phyloP scores from a whole-genome alignment of 257 asterid genomes.

The Solanum tarijense region DNA sequence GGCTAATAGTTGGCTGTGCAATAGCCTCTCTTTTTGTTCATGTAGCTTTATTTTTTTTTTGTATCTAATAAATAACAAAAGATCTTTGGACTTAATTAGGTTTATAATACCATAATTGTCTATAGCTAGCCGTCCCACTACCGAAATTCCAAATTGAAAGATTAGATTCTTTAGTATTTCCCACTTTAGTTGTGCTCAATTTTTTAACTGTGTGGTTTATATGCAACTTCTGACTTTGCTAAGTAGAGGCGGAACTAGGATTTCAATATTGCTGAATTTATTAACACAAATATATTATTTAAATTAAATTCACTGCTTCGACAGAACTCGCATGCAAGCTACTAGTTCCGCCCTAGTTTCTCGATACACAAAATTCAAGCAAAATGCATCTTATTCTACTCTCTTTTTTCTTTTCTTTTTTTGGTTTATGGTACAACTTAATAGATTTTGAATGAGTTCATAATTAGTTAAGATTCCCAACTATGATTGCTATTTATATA shows the following conservation, averaged over 20 bases:
- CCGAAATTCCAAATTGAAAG: neutral
- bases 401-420: neutral
- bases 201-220: constrained; percentile 25
- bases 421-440: constrained; percentile 5
- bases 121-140: constrained; percentile 10
- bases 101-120: constrained; percentile 1
- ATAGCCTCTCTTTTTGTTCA: constrained; percentile 16
- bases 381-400: constrained; percentile 22
- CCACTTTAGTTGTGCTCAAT: constrained; percentile 22
- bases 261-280: neutral
- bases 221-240: constrained; percentile 22
- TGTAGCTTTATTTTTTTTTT: constrained; percentile 2
- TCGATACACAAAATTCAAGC: constrained; percentile 20
- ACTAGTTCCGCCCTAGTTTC: neutral
- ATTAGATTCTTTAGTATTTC: constrained; percentile 10
- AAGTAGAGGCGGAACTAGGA: neutral
- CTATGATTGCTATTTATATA: neutral
- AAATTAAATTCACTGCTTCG: too few relatives aligned
- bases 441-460: constrained; percentile 6
- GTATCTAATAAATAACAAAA: neutral
- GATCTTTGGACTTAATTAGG: neutral
- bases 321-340: neutral
- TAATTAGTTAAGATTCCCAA: constrained; percentile 11
- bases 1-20: neutral
- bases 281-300: too few relatives aligned